Conservation (phyloP, 495 filamentous ascomycete genomes). For the Hyaloscypha variabilis region DNA sequence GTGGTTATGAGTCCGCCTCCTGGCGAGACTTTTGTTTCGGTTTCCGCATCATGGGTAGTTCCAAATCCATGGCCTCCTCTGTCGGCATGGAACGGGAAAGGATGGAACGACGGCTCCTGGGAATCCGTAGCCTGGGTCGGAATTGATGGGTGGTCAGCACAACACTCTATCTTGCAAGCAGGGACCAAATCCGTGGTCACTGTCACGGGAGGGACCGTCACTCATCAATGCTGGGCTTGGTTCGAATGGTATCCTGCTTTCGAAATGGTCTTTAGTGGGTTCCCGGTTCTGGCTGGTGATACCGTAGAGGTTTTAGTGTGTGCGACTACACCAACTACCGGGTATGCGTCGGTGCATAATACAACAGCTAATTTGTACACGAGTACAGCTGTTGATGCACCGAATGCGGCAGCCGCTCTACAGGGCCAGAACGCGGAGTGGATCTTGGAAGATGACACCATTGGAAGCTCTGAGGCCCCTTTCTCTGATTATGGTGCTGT, state of each 20-base stretch:
- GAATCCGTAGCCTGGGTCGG: neutral
- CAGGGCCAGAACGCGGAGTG: neutral
- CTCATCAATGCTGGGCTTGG: neutral
- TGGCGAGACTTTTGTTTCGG: neutral
- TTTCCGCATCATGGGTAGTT: neutral
- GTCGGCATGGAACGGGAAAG: neutral
- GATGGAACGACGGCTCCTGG: neutral
- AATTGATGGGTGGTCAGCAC: too few species aligned
- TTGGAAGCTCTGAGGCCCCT: neutral
- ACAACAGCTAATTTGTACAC: neutral
- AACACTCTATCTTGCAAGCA: neutral
- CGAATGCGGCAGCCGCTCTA: neutral
- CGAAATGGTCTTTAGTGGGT: neutral
- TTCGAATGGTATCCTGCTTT: neutral
- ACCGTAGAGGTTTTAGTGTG: neutral
- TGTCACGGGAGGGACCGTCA: neutral
- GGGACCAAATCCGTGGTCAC: neutral
- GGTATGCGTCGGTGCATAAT: neutral
- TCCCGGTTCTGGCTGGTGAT: neutral
- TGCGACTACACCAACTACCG: neutral
- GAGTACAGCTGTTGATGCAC: neutral
- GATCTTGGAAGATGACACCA: neutral
- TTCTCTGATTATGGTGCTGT: slow-evolving; percentile 2
- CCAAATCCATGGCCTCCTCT: neutral
- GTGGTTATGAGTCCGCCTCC: neutral